These are phyloP conservation scores for Pilatotrama ljubarskyi DNA, from an alignment of 768 basidiomycete species.

Conservation along the genomic window DNA sequence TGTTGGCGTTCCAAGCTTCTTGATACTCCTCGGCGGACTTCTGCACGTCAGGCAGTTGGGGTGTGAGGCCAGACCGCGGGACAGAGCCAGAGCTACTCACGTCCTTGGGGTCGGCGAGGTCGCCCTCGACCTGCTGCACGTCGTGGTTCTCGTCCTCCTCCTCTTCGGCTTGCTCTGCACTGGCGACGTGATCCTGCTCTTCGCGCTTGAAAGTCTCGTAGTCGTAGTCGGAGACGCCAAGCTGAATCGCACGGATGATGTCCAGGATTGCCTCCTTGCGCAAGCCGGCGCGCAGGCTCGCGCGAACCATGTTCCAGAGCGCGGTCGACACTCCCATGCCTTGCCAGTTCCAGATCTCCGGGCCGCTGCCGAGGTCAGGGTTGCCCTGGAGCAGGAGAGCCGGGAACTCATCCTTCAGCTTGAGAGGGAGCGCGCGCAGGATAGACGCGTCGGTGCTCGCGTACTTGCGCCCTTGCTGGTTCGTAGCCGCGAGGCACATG, in stretches of 20 bases:
- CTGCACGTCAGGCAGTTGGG: slow-evolving; percentile 34
- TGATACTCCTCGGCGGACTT: slow-evolving; percentile 48
- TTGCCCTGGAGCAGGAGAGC: slow-evolving; percentile 59
- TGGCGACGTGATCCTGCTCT: slow-evolving; percentile 36
- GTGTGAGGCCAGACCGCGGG: not conserved
- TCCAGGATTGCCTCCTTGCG: slow-evolving; percentile 61
- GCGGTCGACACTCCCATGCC: slow-evolving; percentile 68
- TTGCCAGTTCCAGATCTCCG: slow-evolving; percentile 76
- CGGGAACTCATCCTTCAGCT: slow-evolving; percentile 74
- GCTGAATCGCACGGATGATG: slow-evolving; percentile 59
- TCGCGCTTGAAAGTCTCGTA: slow-evolving; percentile 30
- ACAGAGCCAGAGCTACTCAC: slow-evolving; percentile 28
- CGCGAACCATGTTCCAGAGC: slow-evolving; percentile 74
- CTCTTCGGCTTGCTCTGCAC: slow-evolving; percentile 35
- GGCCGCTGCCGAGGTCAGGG: slow-evolving; percentile 53
- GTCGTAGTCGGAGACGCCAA: slow-evolving; percentile 42
- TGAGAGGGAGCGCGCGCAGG: slow-evolving; percentile 64
- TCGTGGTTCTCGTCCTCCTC: slow-evolving; percentile 30
- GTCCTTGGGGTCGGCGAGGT: slow-evolving; percentile 26
- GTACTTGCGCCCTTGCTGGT: slow-evolving; percentile 60
- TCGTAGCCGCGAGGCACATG: slow-evolving; percentile 43
- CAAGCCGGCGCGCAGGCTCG: slow-evolving; percentile 57
- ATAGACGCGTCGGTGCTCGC: slow-evolving; percentile 74
- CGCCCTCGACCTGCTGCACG: slow-evolving; percentile 24
- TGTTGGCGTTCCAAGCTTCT: slow-evolving; percentile 64